phyloP scores from a whole-genome alignment of 2,329 filamentous ascomycete species.

The Lasiodiplodia gonubiensis region DNA sequence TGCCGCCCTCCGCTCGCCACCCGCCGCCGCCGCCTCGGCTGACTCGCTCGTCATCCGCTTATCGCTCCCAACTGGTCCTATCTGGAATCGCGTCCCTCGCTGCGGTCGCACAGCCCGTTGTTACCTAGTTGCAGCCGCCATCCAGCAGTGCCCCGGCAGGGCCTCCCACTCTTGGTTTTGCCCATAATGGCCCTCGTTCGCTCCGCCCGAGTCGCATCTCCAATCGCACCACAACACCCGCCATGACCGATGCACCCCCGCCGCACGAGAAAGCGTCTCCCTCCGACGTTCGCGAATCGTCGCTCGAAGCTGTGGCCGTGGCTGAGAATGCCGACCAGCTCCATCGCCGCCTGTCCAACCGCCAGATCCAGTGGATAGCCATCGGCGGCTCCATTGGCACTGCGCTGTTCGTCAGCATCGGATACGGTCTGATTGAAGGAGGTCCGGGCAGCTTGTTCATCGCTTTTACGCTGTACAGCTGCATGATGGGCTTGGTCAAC shows the following conservation, averaged over 20 bases:
- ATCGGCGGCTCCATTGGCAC: conserved; percentile 50
- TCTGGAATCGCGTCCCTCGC: neutral
- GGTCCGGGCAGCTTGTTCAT: conserved; percentile 63
- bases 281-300: neutral
- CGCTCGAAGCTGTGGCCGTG: neutral
- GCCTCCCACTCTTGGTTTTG: neutral
- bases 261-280: conserved; percentile 2
- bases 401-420: conserved; percentile 66
- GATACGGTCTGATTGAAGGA: conserved; percentile 58
- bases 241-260: neutral
- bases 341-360: conserved; percentile 47
- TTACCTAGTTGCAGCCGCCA: neutral
- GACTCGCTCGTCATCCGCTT: neutral
- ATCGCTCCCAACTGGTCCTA: neutral
- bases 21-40: neutral
- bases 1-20: neutral
- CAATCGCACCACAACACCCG: neutral
- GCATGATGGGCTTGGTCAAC: conserved; percentile 58
- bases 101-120: neutral
- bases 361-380: conserved; percentile 50
- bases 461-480: conserved; percentile 62
- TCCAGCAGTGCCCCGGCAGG: neutral
- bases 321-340: conserved; percentile 42
- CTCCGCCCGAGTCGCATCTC: neutral
- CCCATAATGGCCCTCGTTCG: neutral